Evolutionary conservation across 495 filamentous ascomycete genomes (phyloP), one percentile per base, ranked within the genome.

Genomic region (Penicillium flavigenum): DNA sequence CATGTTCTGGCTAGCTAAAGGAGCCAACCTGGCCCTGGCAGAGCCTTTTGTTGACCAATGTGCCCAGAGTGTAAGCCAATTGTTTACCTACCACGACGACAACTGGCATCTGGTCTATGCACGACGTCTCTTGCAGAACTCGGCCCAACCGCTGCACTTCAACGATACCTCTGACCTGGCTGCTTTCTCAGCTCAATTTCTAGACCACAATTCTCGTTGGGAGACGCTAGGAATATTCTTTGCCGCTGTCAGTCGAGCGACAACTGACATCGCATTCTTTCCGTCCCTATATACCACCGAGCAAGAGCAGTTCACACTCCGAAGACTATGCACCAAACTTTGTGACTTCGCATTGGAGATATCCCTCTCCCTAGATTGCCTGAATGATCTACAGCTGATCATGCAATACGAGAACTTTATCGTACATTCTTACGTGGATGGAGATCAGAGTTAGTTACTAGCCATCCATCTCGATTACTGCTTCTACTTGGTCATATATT

Each of bases 391-490:
- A n/a, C 73, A 76, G 41, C 59, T 78, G 12, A 65, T 76, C 16
- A 56, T 76, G 19, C 75, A 77, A 49, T 78, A 77, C 45, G 76
- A 78, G 52, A 78, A 77, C 41, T 76, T 77, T 20, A 77, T 78
- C 39, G 62, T 77, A 1, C 75, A 76, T 51, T 77, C 75, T 0
- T 67, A 72, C 41, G 68, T 76, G n/a, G 71, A 77, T 54, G 76
- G 76, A 27, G 76, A 77, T 49, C 74, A 78, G 54, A 77, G 75
- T 76, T 54, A 62, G 65, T 56, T 10, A 14, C 4, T 16, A 31
- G 45, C 9, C 9, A 41, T 27, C 4, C 12, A 42, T 54, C 29
- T 20, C 47, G 6, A 8, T 17, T 39, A n/a, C 16, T 39, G 3
- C 9, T 3, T 31, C 38, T 4, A 46, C 20, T 36, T 14, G 47